Evolutionary conservation across 1,284 basidiomycete genomes (phyloP).

Genomic region (Pterulicium gracile): DNA sequence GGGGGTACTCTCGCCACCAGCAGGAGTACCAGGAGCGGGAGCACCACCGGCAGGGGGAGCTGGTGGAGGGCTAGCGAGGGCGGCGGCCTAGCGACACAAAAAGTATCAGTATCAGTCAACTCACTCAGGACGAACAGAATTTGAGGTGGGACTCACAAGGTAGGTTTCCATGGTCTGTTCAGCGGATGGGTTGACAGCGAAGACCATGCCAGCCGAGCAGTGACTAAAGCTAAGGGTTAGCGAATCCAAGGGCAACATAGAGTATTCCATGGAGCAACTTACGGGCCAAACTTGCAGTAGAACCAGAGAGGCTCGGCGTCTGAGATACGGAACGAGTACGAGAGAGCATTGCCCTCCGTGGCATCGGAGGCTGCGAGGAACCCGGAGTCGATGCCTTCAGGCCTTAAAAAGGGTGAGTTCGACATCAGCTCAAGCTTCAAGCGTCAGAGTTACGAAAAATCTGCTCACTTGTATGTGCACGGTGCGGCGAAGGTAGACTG

Average conservation of each 20-base stretch:
- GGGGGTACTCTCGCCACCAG: no score
- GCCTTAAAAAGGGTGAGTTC: conserved; percentile 9
- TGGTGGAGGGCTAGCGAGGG: conserved; percentile 10
- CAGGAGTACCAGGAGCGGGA: no score
- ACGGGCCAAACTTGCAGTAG: conserved; percentile 24
- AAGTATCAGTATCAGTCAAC: no score
- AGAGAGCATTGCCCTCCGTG: conserved; percentile 16
- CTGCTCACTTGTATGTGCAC: conserved; percentile 19
- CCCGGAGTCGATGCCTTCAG: conserved; percentile 33
- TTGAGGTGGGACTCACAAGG: conserved; percentile 24
- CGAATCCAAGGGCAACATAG: conserved; percentile 5
- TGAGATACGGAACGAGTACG: conserved; percentile 27
- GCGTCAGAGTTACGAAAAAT: neutral
- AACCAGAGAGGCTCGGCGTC: conserved; percentile 38
- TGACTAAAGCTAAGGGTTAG: conserved; percentile 21
- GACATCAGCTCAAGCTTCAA: no score
- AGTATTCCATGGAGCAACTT: neutral
- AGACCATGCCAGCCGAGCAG: conserved; percentile 39
- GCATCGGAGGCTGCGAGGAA: conserved; percentile 24
- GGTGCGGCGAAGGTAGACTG: conserved; percentile 46
- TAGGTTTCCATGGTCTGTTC: conserved; percentile 33
- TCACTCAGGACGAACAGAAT: no score
- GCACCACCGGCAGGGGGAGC: conserved; percentile 10
- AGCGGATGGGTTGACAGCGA: conserved; percentile 36
- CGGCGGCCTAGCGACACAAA: no score